Base-by-base conservation (phyloP, 495 filamentous ascomycete genomes). In the Podospora conica region DNA sequence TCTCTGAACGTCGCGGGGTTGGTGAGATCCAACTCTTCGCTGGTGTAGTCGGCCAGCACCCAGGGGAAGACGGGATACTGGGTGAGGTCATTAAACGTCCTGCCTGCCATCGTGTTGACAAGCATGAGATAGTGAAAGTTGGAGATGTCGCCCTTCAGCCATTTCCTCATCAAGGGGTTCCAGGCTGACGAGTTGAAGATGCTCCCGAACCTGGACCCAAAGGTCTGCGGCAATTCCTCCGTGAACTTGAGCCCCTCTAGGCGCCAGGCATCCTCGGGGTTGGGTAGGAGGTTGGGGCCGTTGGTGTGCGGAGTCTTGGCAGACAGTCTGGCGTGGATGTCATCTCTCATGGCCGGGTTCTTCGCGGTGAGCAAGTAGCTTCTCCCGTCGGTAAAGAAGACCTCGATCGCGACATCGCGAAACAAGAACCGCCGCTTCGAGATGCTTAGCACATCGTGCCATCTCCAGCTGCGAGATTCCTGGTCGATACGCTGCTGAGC, bases 71-170 rank as follows among this genome's bases (percentile, higher is more conserved):
- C 95, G 0, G 95, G 95, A 71, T 98, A 98, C 68, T 98, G 96
- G 1, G 95, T 98, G 10, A 98, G 80, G 75, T 98, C 95, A 72
- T 98, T 98, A 82, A 98, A 98, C 0, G 95, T 98, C 59, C 95
- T 82, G 29, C 95, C 95, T 21, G 95, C 95, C 83, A 98, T 91
- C 7, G 96, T 98, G 72, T 98, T 98, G 73, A 98, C 86, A 55
- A 96, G 84, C 96, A 98, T 98, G 27, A 98, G 84, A 75, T 98
- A 98, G 75, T 97, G 92, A 71, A 98, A 98, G 74, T 98, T 98
- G 7, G 96, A 98, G 9, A 97, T 91, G 70, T 98, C 96, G 7
- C 95, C 96, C 72, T 88, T 89, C 61, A 91, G 83, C 95, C 95
- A 98, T 80, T 89, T 90, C 40, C 88, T 88, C 67, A 96, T 98